Conservation (phyloP, 2,329 filamentous ascomycete genomes). For the Botrytis elliptica region DNA sequence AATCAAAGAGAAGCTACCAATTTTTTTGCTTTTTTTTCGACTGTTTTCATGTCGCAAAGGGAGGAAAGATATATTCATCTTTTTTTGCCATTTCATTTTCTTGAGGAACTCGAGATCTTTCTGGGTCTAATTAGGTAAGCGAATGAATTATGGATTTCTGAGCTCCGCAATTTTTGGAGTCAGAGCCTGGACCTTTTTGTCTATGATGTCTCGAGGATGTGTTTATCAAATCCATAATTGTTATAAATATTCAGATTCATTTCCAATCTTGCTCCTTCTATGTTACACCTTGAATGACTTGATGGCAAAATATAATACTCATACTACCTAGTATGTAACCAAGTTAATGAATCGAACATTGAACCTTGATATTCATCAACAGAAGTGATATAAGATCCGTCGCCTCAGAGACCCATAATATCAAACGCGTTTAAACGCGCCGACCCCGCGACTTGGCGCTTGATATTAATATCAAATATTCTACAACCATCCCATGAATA, state of each 20-base stretch:
- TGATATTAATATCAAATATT: neutral
- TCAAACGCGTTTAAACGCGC: neutral
- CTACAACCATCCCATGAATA: neutral
- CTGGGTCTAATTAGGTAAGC: neutral
- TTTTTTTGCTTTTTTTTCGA: conserved; percentile 29
- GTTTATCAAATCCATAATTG: neutral
- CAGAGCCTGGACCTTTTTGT: neutral
- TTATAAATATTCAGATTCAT: neutral
- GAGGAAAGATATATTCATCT: neutral
- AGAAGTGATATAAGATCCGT: neutral
- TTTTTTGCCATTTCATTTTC: neutral
- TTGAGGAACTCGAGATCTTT: neutral
- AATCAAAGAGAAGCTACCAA: conserved; percentile 37
- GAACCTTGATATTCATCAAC: neutral
- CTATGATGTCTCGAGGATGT: neutral
- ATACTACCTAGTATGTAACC: no score
- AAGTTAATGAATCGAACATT: neutral
- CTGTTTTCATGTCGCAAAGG: neutral
- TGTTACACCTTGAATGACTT: no score
- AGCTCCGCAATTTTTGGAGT: neutral
- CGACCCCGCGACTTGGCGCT: neutral
- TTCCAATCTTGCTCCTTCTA: neutral
- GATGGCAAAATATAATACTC: neutral
- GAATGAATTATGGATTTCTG: neutral
- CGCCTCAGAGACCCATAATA: neutral